A percentile compares a stretch with the other conserved stretches of the same genome.
These are phyloP conservation scores for Maudiozyma saulgeensis DNA, from an alignment of 805 yeast species.

Conservation along the genomic window DNA sequence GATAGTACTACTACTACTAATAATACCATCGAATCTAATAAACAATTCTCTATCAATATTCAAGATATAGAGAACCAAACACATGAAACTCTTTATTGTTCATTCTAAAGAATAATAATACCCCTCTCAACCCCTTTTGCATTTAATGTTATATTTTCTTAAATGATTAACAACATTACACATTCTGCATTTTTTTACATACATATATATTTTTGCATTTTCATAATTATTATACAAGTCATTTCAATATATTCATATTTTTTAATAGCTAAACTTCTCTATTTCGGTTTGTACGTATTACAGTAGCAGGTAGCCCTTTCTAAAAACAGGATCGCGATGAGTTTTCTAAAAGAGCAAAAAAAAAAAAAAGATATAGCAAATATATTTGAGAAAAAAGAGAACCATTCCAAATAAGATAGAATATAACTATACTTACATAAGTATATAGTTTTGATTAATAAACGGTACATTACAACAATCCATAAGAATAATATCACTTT, in stretches of 20 bases:
- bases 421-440: too few species aligned
- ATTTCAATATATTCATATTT: not conserved
- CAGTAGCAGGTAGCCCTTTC: too few species aligned
- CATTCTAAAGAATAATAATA: not conserved
- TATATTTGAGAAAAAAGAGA: too few species aligned
- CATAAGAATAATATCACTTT: too few species aligned
- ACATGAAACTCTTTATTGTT: not conserved
- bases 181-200: not conserved
- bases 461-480: too few species aligned
- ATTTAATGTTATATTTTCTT: not conserved
- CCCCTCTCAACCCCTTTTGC: not conserved
- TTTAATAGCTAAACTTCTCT: not conserved
- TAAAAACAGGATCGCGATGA: too few species aligned
- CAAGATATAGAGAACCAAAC: not conserved
- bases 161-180: too few species aligned
- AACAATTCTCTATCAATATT: not conserved
- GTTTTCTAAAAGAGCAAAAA: too few species aligned
- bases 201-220: not conserved
- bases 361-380: not conserved
- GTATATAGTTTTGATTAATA: too few species aligned
- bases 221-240: not conserved
- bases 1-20: not conserved
- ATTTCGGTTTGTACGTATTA: too few species aligned
- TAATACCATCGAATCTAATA: not conserved
- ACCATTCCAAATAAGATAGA: too few species aligned